These are phyloP conservation scores for Silene latifolia DNA, from an alignment of 148 eudicot genomes.

Conservation along the genomic window DNA sequence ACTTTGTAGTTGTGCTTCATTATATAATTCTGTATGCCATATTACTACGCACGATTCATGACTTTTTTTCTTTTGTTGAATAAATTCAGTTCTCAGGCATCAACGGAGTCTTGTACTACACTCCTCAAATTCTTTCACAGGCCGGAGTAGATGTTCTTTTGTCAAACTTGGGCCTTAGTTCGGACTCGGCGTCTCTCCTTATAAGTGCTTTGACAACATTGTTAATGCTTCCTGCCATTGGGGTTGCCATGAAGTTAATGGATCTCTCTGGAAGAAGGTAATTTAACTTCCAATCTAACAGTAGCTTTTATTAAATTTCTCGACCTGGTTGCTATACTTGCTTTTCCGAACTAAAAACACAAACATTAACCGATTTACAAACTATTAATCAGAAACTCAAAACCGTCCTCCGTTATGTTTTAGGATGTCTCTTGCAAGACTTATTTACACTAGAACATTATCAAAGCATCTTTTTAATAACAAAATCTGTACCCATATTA, in stretches of 20 bases:
- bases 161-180: slow-evolving; percentile 54
- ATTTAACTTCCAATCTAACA: neutral
- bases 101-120: slow-evolving; percentile 82
- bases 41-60: slow-evolving; percentile 6
- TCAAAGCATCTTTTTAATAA: too few relatives aligned
- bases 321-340: neutral
- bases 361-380: neutral
- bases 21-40: neutral
- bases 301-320: neutral
- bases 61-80: neutral
- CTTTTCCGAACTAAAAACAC: neutral
- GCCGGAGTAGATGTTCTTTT: slow-evolving; percentile 85
- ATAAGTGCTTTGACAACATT: slow-evolving; percentile 67
- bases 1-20: neutral
- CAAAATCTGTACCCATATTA: too few relatives aligned
- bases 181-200: slow-evolving; percentile 76
- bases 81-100: slow-evolving; percentile 76
- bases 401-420: too few relatives aligned
- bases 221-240: slow-evolving; percentile 84
- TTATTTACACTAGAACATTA: too few relatives aligned
- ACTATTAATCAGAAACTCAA: too few relatives aligned
- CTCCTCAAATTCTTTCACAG: slow-evolving; percentile 82
- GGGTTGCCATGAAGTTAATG: slow-evolving; percentile 76
- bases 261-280: slow-evolving; percentile 89
- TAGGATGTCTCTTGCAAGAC: too few relatives aligned